These are phyloP conservation scores for Apiospora marii DNA, from an alignment of 2,329 filamentous ascomycete species.

Conservation along the genomic window DNA sequence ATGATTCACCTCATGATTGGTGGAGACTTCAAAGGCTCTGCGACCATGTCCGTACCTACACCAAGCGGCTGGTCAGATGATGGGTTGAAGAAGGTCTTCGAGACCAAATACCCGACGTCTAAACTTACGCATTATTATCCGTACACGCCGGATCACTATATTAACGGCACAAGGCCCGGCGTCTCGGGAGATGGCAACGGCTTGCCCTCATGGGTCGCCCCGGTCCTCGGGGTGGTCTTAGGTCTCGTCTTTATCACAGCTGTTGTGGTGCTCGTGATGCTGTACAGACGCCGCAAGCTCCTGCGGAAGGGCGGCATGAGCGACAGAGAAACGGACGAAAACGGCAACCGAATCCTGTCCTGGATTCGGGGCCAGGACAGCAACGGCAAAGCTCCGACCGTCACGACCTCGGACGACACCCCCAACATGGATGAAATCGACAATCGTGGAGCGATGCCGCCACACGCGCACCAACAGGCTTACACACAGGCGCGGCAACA, in stretches of 20 bases:
- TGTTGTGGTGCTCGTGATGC: conserved; percentile 57
- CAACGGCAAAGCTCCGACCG: conserved; percentile 51
- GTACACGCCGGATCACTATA: conserved; percentile 48
- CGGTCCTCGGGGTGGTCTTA: conserved; percentile 68
- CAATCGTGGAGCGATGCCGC: conserved; percentile 36
- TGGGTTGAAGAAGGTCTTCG: conserved; percentile 62
- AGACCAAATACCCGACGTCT: conserved; percentile 59
- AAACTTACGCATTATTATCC: conserved; percentile 69
- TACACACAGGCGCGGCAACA: conserved; percentile 19
- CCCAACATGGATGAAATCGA: conserved; percentile 49
- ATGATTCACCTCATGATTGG: conserved; percentile 72
- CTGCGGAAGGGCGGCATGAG: conserved; percentile 48
- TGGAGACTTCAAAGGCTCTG: conserved; percentile 69
- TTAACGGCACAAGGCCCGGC: conserved; percentile 29
- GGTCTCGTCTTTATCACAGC: conserved; percentile 64
- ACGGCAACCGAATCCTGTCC: conserved; percentile 55
- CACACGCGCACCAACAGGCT: conserved; percentile 28
- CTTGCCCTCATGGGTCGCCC: conserved; percentile 65
- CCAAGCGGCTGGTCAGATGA: conserved; percentile 62
- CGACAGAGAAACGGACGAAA: conserved; percentile 49
- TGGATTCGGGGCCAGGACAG: conserved; percentile 59
- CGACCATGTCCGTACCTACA: conserved; percentile 71
- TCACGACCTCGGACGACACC: conserved; percentile 55
- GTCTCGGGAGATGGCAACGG: conserved; percentile 42
- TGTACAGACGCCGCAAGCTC: conserved; percentile 60